Evolutionary conservation across 2,329 filamentous ascomycete genomes (phyloP), one percentile per base, ranked within the genome.

Genomic region (Colletotrichum tropicale): DNA sequence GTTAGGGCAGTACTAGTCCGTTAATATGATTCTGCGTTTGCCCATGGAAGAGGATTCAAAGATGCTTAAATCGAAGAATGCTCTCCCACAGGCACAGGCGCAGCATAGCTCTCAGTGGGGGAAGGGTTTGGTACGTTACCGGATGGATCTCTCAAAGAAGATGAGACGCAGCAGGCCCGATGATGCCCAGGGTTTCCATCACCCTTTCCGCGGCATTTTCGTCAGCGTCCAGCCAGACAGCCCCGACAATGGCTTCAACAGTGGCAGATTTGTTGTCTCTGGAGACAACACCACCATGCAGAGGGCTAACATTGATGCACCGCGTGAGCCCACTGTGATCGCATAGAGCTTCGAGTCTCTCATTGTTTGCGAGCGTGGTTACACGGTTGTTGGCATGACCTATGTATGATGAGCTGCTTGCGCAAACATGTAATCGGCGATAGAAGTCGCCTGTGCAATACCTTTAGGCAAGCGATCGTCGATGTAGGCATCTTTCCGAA

Each of bases 101-200:
- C 26, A 61, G 28, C 6, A 34, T 61, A n/a, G 30, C 4, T 24
- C 1, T 61, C 26, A 30, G 26, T n/a, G 15, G 56, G 64, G 64
- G 43, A 12, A 13, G 18, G 26, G 12, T 28, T 52, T 66, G 34
- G 34, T 66, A 55, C 64, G 64, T 66, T 52, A 66, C 38, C 64
- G 24, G 26, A 9, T 13, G 2, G 15, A 16, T 24, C 10, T 15
- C 10, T 21, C 21, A 21, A 8, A 38, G 8, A n/a, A 7, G 56
- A 10, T n/a, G 9, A 21, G n/a, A 12, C 21, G n/a, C 15, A 0
- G 18, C 9, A 8, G 10, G 13, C 38, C 1, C 38, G 6, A 66
- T 55, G 0, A 66, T 52, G 12, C 64, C 43, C 9, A 68, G 2
- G 1, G 38, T 52, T 13, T 26, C 5, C 43, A 58, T 62, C 5